Evolutionary conservation across 306 rosid genomes (phyloP), one percentile per base, ranked within the genome.

Genomic region (Psophocarpus tetragonolobus): DNA sequence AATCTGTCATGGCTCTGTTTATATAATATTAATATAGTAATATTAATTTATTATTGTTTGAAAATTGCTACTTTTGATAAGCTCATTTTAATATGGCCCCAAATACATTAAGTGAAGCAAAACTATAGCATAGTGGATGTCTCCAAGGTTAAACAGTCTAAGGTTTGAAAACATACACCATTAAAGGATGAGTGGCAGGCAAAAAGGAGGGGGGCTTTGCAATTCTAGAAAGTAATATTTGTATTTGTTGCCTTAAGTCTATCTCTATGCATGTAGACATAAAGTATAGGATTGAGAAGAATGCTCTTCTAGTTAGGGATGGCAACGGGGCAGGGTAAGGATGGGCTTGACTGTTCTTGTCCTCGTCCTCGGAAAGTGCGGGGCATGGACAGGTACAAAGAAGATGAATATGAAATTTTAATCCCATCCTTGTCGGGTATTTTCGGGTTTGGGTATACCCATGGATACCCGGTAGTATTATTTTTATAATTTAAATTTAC

Each of bases 61-160:
- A 75, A 74, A 68, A 54, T 39, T 73, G 20, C 47, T 27, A 26
- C 20, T 42, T 66, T 83, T 78, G 45, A 41, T 20, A 23, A 48
- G 15, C 64, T 58, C 62, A 29, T 41, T 68, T 74, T 60, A 12
- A 53, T 53, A 8, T 32, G 33, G 39, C 33, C 41, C 33, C 20
- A 8, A 71, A 54, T 56, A 35, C 66, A 45, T 71, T 12, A 47
- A 62, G 58, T 57, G 30, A 61, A 62, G 56, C n/a, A 69, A 62
- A 76, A 11, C 64, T 42, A 39, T 66, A 65, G 72, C 47, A 18
- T 23, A 24, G 35, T 57, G 61, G 45, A 7, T 71, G 29, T 71
- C 30, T 76, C 15, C n/a, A 30, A n/a, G 63, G 29, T 58, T 15
- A 35, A 68, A 50, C 53, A 10, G 48, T 48, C 32, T 39, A 18